Base-by-base conservation (phyloP, 352 stramenopile genomes). In the Albugo candida region DNA sequence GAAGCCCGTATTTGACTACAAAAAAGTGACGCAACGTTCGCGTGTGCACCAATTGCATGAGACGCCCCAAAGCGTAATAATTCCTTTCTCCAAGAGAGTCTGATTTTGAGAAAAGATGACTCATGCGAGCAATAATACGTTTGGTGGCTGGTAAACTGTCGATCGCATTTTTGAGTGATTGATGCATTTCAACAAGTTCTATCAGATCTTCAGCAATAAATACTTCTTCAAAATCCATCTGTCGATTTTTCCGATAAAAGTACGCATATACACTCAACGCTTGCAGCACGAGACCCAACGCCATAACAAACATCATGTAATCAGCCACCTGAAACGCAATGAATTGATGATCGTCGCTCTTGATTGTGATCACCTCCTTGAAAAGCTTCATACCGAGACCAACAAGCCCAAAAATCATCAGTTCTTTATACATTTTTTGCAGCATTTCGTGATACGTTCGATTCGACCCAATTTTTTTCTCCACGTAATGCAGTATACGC, bases 381-480 rank as follows among this genome's bases (percentile, higher is more conserved):
- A 43, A 8, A 8, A 43, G 38, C 8, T 43, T 43, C 17, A 43
- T 8, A 43, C 8, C 17, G 17, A 43, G 38, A 8, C 17, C 38
- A 2, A 43, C 19, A 24, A 43, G 38, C 19, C 38, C 38, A 8
- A 43, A 19, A 19, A 43, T 19, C 38, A 43, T 43, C 38, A 43
- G 8, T 21, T 43, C 38, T 43, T 24, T 19, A 8, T 43, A 43
- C 8, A 24, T 60, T 45, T 83, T 83, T 18, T 60, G 70, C 24
- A 81, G 54, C 60, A 83, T 83, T 36, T 81, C 63, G 44, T 76
- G 51, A 47, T 80, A 83, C 55, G 81, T 83, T 39, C 64, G 63
- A 48, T 67, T 74, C 24, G 48, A 54, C 1, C 60, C 46, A n/a
- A 80, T 48, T 38, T 70, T 57, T 49, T 78, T 63, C 36, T 70